Conservation (phyloP, 495 filamentous ascomycete genomes). For the Evernia prunastri region DNA sequence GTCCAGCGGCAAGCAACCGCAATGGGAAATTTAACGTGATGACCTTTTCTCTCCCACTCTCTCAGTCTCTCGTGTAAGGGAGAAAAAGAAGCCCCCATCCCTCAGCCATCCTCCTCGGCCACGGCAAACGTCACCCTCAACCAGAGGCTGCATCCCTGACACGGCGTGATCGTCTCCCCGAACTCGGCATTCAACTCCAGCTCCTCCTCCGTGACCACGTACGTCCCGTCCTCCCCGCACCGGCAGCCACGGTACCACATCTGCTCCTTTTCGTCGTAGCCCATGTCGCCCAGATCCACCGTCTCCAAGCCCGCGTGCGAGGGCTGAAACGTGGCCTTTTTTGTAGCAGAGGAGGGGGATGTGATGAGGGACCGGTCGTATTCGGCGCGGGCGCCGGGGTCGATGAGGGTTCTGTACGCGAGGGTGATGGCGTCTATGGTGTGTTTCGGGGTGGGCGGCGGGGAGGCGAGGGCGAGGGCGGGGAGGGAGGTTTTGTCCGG, state of each 20-base stretch:
- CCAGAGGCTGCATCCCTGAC: slow-evolving; percentile 65
- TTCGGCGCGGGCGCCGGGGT: slow-evolving; percentile 48
- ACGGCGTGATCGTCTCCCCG: slow-evolving; percentile 57
- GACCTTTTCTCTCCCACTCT: background rate
- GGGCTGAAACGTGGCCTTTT: slow-evolving; percentile 12
- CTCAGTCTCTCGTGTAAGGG: background rate
- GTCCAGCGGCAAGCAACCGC: background rate
- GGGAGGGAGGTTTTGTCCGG: slow-evolving; percentile 79
- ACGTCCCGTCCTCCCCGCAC: slow-evolving; percentile 73
- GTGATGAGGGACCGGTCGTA: slow-evolving; percentile 50
- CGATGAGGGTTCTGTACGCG: slow-evolving; percentile 66
- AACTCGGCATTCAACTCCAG: slow-evolving; percentile 50
- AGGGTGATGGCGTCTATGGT: slow-evolving; percentile 73
- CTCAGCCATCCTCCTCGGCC: slow-evolving; percentile 37
- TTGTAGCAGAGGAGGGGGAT: background rate
- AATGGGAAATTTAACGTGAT: background rate
- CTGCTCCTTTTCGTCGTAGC: slow-evolving; percentile 40
- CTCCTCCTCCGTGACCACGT: slow-evolving; percentile 60
- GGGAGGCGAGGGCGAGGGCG: slow-evolving; percentile 17
- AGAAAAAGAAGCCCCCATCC: no score
- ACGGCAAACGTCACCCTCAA: slow-evolving; percentile 59
- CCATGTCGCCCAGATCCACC: slow-evolving; percentile 77
- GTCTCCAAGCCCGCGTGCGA: slow-evolving; percentile 55
- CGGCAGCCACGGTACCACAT: slow-evolving; percentile 69
- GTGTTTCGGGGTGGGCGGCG: slow-evolving; percentile 18